phyloP scores from a whole-genome alignment of 1,139 yeast species.

The Kodamaea alishanica region DNA sequence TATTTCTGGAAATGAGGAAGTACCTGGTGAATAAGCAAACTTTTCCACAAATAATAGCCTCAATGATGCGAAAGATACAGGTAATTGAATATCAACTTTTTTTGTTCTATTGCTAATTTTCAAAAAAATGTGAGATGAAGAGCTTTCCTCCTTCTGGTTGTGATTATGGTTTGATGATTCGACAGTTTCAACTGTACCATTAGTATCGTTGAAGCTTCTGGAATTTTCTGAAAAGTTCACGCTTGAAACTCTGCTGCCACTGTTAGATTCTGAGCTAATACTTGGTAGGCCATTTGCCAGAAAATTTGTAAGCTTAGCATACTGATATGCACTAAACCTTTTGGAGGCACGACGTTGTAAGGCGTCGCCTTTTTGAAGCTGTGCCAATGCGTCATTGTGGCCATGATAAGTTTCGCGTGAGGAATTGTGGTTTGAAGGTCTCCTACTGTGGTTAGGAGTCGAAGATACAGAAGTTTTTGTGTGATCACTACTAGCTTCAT shows the following conservation, averaged over 20 bases:
- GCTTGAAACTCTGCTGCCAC: constrained; percentile 2
- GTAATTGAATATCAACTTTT: constrained; percentile 50
- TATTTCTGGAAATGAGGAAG: constrained; percentile 72
- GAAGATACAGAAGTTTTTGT: constrained; percentile 2
- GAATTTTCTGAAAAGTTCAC: constrained; percentile 1
- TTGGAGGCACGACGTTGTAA: constrained; percentile 89
- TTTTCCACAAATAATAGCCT: constrained; percentile 79
- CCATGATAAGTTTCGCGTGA: background rate
- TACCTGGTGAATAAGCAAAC: constrained; percentile 78
- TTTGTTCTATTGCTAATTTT: constrained; percentile 60
- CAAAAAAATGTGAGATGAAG: constrained; percentile 40
- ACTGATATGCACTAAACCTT: constrained; percentile 89
- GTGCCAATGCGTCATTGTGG: constrained; percentile 57
- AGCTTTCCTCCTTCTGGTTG: constrained; percentile 2
- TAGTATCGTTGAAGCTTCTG: constrained; percentile 5
- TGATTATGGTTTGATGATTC: background rate
- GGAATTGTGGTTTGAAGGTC: constrained; percentile 3
- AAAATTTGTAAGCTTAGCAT: constrained; percentile 67
- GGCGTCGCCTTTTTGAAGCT: constrained; percentile 75
- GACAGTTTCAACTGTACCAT: constrained; percentile 3
- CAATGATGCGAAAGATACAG: constrained; percentile 59
- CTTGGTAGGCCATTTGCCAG: constrained; percentile 25
- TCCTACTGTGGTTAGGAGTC: constrained; percentile 6
- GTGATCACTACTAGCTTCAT: constrained; percentile 1
- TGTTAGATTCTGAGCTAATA: constrained; percentile 7